These are phyloP conservation scores for Candida pini DNA, from an alignment of 805 yeast species.

Conservation along the genomic window DNA sequence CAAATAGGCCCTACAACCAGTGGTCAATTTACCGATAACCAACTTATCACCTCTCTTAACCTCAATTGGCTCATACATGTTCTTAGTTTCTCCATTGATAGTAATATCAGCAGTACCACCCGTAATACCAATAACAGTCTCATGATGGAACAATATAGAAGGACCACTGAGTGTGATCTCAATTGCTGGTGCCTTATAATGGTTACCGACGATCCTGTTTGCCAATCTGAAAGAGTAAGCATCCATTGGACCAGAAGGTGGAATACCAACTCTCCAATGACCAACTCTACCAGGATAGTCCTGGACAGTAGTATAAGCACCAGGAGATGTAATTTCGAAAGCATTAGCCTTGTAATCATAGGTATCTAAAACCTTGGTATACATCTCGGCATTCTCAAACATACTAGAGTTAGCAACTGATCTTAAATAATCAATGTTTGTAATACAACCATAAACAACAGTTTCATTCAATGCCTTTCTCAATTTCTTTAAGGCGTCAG, in stretches of 20 bases:
- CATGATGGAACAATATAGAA: constrained; percentile 74
- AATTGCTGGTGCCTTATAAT: constrained; percentile 75
- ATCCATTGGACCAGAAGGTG: constrained; percentile 99
- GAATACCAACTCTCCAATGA: constrained; percentile 91
- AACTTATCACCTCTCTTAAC: constrained; percentile 73
- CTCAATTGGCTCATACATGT: constrained; percentile 68
- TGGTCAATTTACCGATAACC: constrained; percentile 69
- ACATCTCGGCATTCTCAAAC: constrained; percentile 80
- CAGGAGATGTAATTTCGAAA: constrained; percentile 80
- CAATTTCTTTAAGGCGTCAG: constrained; percentile 73
- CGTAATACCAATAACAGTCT: constrained; percentile 70
- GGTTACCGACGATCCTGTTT: constrained; percentile 86
- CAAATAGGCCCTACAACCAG: constrained; percentile 87
- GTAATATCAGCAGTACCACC: constrained; percentile 77
- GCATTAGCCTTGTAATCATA: constrained; percentile 78
- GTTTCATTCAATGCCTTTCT: constrained; percentile 83
- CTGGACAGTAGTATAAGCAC: constrained; percentile 94
- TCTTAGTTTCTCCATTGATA: constrained; percentile 51
- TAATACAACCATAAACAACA: constrained; percentile 78
- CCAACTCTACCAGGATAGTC: constrained; percentile 90
- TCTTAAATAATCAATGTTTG: constrained; percentile 86
- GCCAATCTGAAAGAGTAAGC: constrained; percentile 84
- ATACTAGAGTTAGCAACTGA: constrained; percentile 77
- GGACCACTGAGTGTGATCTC: constrained; percentile 91
- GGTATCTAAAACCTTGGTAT: constrained; percentile 81